Percentiles rank a stretch among this genome's conserved stretches.
Evolutionary conservation across 768 basidiomycete species (phyloP).

Genomic region (Arthromyces matolae): DNA sequence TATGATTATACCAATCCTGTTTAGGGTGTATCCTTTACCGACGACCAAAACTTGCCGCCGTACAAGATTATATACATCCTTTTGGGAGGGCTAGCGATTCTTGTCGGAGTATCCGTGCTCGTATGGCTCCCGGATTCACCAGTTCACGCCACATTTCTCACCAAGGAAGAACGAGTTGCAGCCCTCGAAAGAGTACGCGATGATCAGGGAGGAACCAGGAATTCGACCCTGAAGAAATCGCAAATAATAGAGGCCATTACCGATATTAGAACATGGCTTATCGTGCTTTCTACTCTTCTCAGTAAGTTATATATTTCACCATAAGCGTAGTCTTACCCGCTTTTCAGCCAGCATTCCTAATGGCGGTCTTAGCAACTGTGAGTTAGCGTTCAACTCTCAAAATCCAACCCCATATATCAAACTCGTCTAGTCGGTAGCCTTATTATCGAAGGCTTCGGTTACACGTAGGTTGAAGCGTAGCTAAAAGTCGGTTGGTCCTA

Average conservation of each 20-base stretch:
- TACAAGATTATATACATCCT: constrained; percentile 63
- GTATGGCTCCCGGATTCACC: constrained; percentile 66
- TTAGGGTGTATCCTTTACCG: constrained; percentile 55
- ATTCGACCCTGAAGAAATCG: constrained; percentile 55
- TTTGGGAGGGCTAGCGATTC: constrained; percentile 55
- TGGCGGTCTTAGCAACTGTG: constrained; percentile 61
- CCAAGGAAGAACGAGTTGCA: constrained; percentile 56
- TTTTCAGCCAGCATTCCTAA: constrained; percentile 60
- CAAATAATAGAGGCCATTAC: constrained; percentile 54
- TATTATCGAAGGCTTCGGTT: constrained; percentile 61
- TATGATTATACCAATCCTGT: background rate
- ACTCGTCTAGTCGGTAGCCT: constrained; percentile 48
- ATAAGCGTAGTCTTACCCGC: background rate
- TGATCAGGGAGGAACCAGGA: constrained; percentile 61
- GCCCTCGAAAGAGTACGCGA: constrained; percentile 64
- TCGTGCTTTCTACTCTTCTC: constrained; percentile 54
- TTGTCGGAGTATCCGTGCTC: constrained; percentile 53
- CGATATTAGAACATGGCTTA: constrained; percentile 60
- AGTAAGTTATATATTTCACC: constrained; percentile 35
- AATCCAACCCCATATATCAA: background rate
- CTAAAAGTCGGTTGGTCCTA: too few species aligned
- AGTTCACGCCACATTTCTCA: constrained; percentile 53
- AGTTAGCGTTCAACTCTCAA: constrained; percentile 16
- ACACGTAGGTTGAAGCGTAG: too few species aligned
- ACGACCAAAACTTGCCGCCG: constrained; percentile 43